Evolutionary conservation across 768 basidiomycete species (phyloP), one percentile per base, ranked within the genome.

Genomic region (Pulveroboletus sp.): DNA sequence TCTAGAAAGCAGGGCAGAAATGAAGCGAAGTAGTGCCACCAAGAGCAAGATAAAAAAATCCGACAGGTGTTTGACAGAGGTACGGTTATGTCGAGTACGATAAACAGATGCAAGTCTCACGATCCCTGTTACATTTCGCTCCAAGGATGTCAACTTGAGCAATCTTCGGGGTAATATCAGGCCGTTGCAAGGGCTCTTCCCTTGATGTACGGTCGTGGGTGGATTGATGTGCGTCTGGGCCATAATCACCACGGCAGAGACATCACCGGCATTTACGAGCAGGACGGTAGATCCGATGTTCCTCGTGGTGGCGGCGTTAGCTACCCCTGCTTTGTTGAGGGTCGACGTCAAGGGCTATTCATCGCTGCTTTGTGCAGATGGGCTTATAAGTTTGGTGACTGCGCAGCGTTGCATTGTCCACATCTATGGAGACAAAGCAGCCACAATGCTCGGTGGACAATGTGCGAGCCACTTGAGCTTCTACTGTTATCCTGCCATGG

Each of bases 51-150:
- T 27, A 33, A 48, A 48, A 43, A 52, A 44, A n/a, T 14, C 58
- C 46, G 57, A 42, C 38, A 17, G 8, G 28, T 43, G 55, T 58
- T 61, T 57, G 59, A 61, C 58, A 61, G 36, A 46, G 48, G 47
- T 56, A 55, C 38, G 10, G 43, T 55, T 27, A 15, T 31, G 50
- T 57, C 47, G 54, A 47, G 26, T 37, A 37, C 18, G 32, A 56
- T 30, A 59, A 57, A 52, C 35, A 47, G 30, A 40, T 26, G 47
- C 28, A 57, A 52, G 33, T 52, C 58, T 58, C 54, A 58, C 58
- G 57, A 60, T 43, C 26, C 33, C 11, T 38, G 24, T 47, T 46
- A 41, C 24, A 49, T 46, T 46, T 37, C 45, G 46, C 40, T 40
- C 18, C 15, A 39, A 46, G 15, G 17, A 32, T 3, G 15, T 21